phyloP scores from a whole-genome alignment of 768 basidiomycete species.

The Phlegmacium glaucopus region DNA sequence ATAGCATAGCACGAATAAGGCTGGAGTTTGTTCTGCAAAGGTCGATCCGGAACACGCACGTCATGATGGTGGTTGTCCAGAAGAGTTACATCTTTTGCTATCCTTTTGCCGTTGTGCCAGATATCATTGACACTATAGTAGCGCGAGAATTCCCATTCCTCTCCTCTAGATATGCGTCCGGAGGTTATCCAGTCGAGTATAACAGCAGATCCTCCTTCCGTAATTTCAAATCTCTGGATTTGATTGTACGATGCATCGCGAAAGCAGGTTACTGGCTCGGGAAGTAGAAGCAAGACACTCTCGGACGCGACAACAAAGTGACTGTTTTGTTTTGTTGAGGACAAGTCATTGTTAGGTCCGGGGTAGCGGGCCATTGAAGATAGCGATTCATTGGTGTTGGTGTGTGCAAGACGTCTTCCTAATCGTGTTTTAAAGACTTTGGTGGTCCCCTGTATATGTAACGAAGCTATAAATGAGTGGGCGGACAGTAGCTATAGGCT shows the following conservation, averaged over 20 bases:
- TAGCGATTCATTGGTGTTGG: slow-evolving; percentile 12
- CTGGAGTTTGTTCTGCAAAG: slow-evolving; percentile 56
- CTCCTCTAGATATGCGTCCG: slow-evolving; percentile 77
- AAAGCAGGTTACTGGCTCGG: slow-evolving; percentile 94
- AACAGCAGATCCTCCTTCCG: slow-evolving; percentile 56
- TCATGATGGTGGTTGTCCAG: slow-evolving; percentile 48
- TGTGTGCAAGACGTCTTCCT: slow-evolving; percentile 53
- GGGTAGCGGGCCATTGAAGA: not conserved
- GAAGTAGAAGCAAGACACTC: slow-evolving; percentile 74
- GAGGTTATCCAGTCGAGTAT: slow-evolving; percentile 92
- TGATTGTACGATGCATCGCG: slow-evolving; percentile 80
- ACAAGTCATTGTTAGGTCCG: not conserved
- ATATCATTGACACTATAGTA: slow-evolving; percentile 89
- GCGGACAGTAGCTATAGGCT: slow-evolving; percentile 16
- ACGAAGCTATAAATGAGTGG: not conserved
- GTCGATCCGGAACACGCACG: slow-evolving; percentile 34
- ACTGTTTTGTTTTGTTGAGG: slow-evolving; percentile 60
- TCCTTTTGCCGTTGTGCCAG: slow-evolving; percentile 54
- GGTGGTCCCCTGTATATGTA: slow-evolving; percentile 68
- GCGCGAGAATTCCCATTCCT: slow-evolving; percentile 85
- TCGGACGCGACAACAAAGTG: slow-evolving; percentile 49
- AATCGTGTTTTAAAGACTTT: slow-evolving; percentile 88
- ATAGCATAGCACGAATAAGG: slow-evolving; percentile 93
- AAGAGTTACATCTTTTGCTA: slow-evolving; percentile 76
- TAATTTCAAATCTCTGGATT: slow-evolving; percentile 73